phyloP scores from a whole-genome alignment of 2,329 filamentous ascomycete genomes.

The Rhytidhysteron rufulum region DNA sequence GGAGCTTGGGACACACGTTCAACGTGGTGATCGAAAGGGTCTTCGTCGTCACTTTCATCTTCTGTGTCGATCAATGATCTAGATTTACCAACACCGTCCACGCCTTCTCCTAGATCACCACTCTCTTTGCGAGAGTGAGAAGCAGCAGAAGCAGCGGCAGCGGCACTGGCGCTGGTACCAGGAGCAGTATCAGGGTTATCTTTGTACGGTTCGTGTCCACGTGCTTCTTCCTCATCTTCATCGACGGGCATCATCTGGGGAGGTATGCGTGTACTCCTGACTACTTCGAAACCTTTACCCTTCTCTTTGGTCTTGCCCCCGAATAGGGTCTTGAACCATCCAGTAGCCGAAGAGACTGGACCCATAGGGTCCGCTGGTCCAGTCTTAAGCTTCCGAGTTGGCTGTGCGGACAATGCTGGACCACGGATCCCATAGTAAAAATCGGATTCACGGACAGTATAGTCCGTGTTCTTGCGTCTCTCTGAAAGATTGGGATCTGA shows the following conservation, averaged over 20 bases:
- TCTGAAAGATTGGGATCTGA: slow-evolving; percentile 55
- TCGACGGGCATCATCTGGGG: slow-evolving; percentile 63
- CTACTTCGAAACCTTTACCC: slow-evolving; percentile 94
- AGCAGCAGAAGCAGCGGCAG: slow-evolving; percentile 1
- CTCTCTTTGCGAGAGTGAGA: neutral
- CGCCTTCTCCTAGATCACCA: neutral
- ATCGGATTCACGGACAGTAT: slow-evolving; percentile 90
- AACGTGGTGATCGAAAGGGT: slow-evolving; percentile 39
- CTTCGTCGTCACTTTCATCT: slow-evolving; percentile 32
- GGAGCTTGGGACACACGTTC: slow-evolving; percentile 48
- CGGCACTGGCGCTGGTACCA: slow-evolving; percentile 11
- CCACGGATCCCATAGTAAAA: slow-evolving; percentile 95
- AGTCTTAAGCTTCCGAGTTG: slow-evolving; percentile 82
- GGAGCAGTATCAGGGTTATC: slow-evolving; percentile 44
- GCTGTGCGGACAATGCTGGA: slow-evolving; percentile 75
- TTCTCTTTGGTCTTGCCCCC: slow-evolving; percentile 89
- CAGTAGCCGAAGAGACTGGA: slow-evolving; percentile 80
- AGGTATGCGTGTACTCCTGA: slow-evolving; percentile 82
- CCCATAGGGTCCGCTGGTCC: slow-evolving; percentile 93
- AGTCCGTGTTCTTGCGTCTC: slow-evolving; percentile 66
- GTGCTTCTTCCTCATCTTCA: slow-evolving; percentile 61
- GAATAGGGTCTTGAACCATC: slow-evolving; percentile 80
- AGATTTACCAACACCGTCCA: neutral
- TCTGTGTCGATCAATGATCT: neutral
- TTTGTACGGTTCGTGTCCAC: slow-evolving; percentile 47